phyloP scores from a whole-genome alignment of 805 yeast species.

The Maudiozyma turicensis region DNA sequence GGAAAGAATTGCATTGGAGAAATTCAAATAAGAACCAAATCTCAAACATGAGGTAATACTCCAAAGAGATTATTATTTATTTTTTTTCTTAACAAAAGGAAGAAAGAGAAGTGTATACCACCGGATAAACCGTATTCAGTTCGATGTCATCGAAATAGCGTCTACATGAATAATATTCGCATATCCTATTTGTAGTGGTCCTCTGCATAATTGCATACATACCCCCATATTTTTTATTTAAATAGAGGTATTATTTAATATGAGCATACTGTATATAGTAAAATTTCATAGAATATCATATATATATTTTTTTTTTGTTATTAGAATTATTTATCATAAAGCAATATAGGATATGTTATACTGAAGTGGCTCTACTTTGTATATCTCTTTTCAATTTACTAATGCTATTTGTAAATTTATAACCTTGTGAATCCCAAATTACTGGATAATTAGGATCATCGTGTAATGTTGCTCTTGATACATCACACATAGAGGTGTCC shows the following conservation, averaged over 20 bases:
- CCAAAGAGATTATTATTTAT: too few species aligned
- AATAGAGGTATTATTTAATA: background rate
- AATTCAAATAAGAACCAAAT: too few species aligned
- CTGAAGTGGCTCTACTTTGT: conserved; percentile 7
- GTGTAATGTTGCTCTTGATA: conserved; percentile 17
- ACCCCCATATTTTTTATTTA: background rate
- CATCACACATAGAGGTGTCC: conserved; percentile 17
- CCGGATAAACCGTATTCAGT: too few species aligned
- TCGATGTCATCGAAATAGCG: too few species aligned
- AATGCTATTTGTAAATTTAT: conserved; percentile 20
- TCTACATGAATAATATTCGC: too few species aligned
- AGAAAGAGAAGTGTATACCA: too few species aligned
- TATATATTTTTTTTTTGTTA: background rate
- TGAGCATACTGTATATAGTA: background rate
- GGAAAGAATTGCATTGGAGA: background rate
- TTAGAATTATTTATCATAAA: background rate
- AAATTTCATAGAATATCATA: background rate
- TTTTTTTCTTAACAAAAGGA: too few species aligned
- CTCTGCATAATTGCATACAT: background rate
- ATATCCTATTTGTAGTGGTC: background rate
- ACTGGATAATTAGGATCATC: conserved; percentile 29
- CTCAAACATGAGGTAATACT: too few species aligned
- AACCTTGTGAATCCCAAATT: conserved; percentile 21
- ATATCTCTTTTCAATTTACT: conserved; percentile 14
- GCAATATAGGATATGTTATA: background rate